Percentiles rank a stretch among this genome's conserved stretches.
These are phyloP conservation scores for Aspergillus sp. DNA, from an alignment of 2,329 filamentous ascomycete genomes.

Conservation along the genomic window DNA sequence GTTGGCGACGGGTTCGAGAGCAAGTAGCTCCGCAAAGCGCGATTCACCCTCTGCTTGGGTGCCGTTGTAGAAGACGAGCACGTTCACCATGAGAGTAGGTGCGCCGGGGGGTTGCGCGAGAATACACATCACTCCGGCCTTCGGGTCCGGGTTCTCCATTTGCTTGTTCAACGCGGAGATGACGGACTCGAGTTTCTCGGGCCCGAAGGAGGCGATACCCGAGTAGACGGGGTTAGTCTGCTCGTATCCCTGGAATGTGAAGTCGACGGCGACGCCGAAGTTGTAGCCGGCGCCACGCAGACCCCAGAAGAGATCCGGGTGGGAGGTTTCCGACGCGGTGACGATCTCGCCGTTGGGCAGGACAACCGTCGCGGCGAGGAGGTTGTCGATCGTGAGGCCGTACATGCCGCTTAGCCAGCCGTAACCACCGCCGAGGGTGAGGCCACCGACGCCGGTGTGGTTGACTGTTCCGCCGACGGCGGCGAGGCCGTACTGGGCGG, in stretches of 20 bases:
- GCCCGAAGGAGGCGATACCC: conserved; percentile 29
- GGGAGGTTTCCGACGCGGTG: conserved; percentile 42
- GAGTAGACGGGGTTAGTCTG: conserved; percentile 34
- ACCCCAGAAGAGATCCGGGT: conserved; percentile 53
- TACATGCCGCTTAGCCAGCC: conserved; percentile 56
- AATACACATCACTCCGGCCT: conserved; percentile 44
- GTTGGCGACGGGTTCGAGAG: conserved; percentile 38
- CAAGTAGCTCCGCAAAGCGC: conserved; percentile 39
- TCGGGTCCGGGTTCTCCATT: conserved; percentile 57
- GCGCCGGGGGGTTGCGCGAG: conserved; percentile 30
- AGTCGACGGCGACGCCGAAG: conserved; percentile 49
- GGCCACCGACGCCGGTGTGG: conserved; percentile 61
- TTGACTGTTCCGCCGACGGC: conserved; percentile 63
- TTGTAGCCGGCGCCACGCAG: conserved; percentile 47
- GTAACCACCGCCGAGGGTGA: conserved; percentile 60
- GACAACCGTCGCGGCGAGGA: conserved; percentile 42
- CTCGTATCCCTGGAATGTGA: conserved; percentile 39
- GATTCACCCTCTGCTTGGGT: conserved; percentile 34
- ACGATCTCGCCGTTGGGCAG: conserved; percentile 42
- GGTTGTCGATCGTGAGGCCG: conserved; percentile 56
- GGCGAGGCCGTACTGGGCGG: conserved; percentile 54
- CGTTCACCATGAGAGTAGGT: conserved; percentile 30
- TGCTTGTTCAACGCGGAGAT: conserved; percentile 40
- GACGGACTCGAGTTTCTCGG: conserved; percentile 25
- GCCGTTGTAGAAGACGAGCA: conserved; percentile 40